A percentile compares a stretch with the other conserved stretches of the same genome.
Evolutionary conservation across 2,329 filamentous ascomycete genomes (phyloP).

Genomic region (Seiridium cupressi): DNA sequence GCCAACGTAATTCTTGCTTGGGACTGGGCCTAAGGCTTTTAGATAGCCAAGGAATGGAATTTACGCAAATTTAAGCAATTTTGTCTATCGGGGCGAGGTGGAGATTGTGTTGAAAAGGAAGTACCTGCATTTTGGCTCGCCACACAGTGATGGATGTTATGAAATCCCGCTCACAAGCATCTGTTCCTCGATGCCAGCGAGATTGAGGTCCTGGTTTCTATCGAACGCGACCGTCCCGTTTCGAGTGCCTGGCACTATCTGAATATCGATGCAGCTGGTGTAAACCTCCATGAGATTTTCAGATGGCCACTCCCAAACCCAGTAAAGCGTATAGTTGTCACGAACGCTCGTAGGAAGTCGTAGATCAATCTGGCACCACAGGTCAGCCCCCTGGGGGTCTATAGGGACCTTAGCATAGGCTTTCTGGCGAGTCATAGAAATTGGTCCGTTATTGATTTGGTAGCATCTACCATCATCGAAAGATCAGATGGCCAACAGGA

Average conservation of each 20-base stretch:
- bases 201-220: background rate
- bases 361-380: conserved; percentile 4
- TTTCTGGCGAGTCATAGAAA: background rate
- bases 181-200: background rate
- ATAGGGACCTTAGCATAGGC: background rate
- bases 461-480: conserved; percentile 1
- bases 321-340: conserved; percentile 1
- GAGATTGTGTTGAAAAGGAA: background rate
- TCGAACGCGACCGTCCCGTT: background rate
- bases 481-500: background rate
- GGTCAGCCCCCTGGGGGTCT: background rate
- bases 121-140: conserved; percentile 4
- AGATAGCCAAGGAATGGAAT: background rate
- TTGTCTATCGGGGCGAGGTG: background rate
- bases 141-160: too few relatives aligned
- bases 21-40: background rate
- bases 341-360: conserved; percentile 2
- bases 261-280: background rate
- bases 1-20: background rate
- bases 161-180: background rate
- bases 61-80: background rate
- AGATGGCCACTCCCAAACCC: conserved; percentile 2
- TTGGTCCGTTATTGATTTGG: background rate
- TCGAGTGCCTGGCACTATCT: background rate
- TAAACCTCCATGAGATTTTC: conserved; percentile 24